Base-by-base conservation (phyloP, 164 flowering plant species). In the Amborella trichopoda region DNA sequence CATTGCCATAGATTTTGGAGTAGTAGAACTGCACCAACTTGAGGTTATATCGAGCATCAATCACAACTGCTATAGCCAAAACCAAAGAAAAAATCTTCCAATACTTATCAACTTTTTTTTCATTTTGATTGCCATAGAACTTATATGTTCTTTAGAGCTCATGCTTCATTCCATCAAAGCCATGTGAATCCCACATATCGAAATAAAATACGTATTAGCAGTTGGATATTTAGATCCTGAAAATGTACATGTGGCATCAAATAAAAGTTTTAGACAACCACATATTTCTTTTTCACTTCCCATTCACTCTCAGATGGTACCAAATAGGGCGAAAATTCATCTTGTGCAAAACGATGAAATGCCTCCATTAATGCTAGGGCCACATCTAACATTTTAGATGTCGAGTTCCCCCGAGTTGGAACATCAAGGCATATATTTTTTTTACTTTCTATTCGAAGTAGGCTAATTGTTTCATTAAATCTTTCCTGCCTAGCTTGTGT, bases 311-410 rank as follows among this genome's bases (percentile, higher is more conserved):
- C 52, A 5, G 91, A 58, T 1, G 84, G 91, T 46, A 80, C 77
- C 26, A 62, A 67, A 64, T 83, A 68, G 74, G 82, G 58, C 77
- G 76, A 10, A 82, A 73, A 47, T 85, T 94, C 23, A 68, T 60
- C 6, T 93, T 72, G 45, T 80, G 86, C 60, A n/a, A 89, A 70
- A 50, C 85, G 79, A 26, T 80, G 65, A 57, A 89, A 85, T 13
- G 82, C 97, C 65, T 85, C 84, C 64, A 73, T 89, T 54, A 72
- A 63, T 57, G 85, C 97, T 3, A 69, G 61, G 43, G 95, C 89
- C 44, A 84, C 80, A 37, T 68, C 57, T 49, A 86, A 59, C 95
- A 86, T 83, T 34, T 75, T 68, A 65, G 77, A 81, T 6, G 97
- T 85, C 16, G 94, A 74, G 73, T 85, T 76, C 97, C 97, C 85